Evolutionary conservation across 2,329 filamentous ascomycete genomes (phyloP).

Genomic region (Curvularia hawaiiensis): DNA sequence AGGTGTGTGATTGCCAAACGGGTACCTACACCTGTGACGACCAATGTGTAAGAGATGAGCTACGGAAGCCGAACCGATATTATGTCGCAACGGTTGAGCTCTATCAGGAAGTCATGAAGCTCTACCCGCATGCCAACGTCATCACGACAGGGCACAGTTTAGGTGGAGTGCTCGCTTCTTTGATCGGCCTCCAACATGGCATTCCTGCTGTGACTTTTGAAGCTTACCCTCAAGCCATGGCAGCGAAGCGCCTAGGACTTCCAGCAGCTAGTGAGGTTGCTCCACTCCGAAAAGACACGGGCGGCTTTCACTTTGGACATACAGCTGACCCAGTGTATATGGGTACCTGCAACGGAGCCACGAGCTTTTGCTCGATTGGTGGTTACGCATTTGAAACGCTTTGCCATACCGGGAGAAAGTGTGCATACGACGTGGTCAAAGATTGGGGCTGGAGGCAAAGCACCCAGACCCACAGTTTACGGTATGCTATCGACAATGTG

Average conservation of each 20-base stretch:
- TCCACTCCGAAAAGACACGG: conserved; percentile 41
- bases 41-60: conserved; percentile 40
- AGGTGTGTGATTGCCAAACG: conserved; percentile 44
- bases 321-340: conserved; percentile 46
- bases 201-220: conserved; percentile 43
- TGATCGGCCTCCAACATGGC: conserved; percentile 42
- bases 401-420: conserved; percentile 45
- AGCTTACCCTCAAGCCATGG: conserved; percentile 44
- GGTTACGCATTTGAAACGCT: conserved; percentile 45
- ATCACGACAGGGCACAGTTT: conserved; percentile 44
- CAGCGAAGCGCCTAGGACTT: conserved; percentile 41
- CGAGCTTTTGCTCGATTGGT: conserved; percentile 45
- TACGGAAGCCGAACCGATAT: conserved; percentile 41
- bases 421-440: conserved; percentile 45
- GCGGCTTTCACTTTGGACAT: conserved; percentile 45
- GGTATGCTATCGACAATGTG: conserved; percentile 44
- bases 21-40: conserved; percentile 44
- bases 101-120: conserved; percentile 39
- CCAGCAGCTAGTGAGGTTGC: conserved; percentile 37
- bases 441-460: conserved; percentile 46
- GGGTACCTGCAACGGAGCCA: conserved; percentile 44
- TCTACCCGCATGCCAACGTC: conserved; percentile 43
- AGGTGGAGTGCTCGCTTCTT: conserved; percentile 43
- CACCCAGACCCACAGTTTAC: conserved; percentile 38
- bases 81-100: conserved; percentile 42